Base-by-base conservation (phyloP, 2,329 filamentous ascomycete species). In the Fusarium xyrophilum region DNA sequence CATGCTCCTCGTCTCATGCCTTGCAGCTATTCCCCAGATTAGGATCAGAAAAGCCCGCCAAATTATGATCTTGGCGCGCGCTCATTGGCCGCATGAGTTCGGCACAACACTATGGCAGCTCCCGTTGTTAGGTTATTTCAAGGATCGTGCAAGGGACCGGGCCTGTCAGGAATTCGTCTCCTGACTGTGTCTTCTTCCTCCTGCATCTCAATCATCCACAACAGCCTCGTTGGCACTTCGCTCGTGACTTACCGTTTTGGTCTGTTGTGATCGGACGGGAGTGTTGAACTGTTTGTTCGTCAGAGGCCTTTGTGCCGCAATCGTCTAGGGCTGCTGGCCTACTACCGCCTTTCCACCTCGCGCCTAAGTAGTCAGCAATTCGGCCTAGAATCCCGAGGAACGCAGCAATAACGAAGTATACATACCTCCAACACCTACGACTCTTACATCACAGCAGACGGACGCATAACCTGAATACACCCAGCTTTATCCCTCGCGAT, bases 271-370 rank as follows among this genome's bases (percentile, higher is more conserved):
- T 53, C 39, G 46, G 27, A 46, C 43, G 27, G 43, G 46, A 52
- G 60, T 50, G 53, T 56, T 46, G 36, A 62, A 61, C 55, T 55
- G 46, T 48, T 48, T 65, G 33, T 63, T 59, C 61, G 57, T 25
- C 42, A 60, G 54, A 56, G 68, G 67, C 62, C 63, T 73, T 48
- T 64, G 72, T 68, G 70, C 72, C 67, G 68, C 71, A 72, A 73
- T 68, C 59, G 56, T 50, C 23, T 70, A 70, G 59, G 63, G 47
- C 59, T 60, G 50, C 50, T 52, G 51, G 47, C 51, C 50, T 61
- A 56, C 59, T 52, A 47, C 60, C 57, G 56, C 53, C 65, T 58
- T 48, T 48, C 61, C 67, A 56, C 58, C 58, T 58, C 51, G 44
- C 67, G 60, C 58, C 63, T 25, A 40, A 15, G 39, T 40, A 69